phyloP scores from a whole-genome alignment of 805 yeast genomes.

The Komagataella ulmi region DNA sequence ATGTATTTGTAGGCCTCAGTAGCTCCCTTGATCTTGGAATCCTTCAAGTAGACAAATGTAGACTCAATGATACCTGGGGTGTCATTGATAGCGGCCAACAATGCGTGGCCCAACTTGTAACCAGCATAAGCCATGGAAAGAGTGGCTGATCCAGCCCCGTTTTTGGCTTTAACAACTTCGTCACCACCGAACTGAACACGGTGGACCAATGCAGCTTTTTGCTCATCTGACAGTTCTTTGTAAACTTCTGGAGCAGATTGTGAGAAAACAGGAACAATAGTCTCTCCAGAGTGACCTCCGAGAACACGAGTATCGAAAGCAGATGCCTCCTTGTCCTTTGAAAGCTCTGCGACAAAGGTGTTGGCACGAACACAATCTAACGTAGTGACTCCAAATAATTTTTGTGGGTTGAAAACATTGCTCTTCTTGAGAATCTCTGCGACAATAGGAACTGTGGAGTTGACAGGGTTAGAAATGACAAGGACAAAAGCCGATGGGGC shows the following conservation, averaged over 20 bases:
- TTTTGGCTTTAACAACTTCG: conserved; percentile 87
- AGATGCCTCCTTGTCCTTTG: conserved; percentile 27
- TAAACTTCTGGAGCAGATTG: conserved; percentile 16
- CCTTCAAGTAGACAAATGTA: conserved; percentile 41
- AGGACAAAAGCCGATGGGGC: conserved; percentile 69
- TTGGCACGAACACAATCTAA: conserved; percentile 82
- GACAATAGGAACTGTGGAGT: conserved; percentile 85
- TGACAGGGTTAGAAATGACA: conserved; percentile 87
- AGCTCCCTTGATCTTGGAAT: conserved; percentile 35
- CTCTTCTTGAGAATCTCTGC: conserved; percentile 62
- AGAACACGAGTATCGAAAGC: conserved; percentile 57
- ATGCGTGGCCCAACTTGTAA: conserved; percentile 54
- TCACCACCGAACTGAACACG: conserved; percentile 96
- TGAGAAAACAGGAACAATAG: conserved; percentile 79
- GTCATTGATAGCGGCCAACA: conserved; percentile 51
- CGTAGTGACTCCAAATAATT: conserved; percentile 80
- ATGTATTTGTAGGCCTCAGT: conserved; percentile 28
- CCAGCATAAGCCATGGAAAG: conserved; percentile 92
- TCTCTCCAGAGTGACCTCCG: conserved; percentile 94
- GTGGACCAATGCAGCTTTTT: conserved; percentile 48
- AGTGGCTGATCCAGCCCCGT: conserved; percentile 91
- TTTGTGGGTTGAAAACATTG: conserved; percentile 57
- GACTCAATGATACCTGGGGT: conserved; percentile 46
- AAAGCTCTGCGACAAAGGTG: conserved; percentile 54
- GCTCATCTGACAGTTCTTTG: conserved; percentile 18